Evolutionary conservation across 371 early-diverging fungal species (phyloP), one percentile per base, ranked within the genome.

Genomic region (Funneliformis caledonium): DNA sequence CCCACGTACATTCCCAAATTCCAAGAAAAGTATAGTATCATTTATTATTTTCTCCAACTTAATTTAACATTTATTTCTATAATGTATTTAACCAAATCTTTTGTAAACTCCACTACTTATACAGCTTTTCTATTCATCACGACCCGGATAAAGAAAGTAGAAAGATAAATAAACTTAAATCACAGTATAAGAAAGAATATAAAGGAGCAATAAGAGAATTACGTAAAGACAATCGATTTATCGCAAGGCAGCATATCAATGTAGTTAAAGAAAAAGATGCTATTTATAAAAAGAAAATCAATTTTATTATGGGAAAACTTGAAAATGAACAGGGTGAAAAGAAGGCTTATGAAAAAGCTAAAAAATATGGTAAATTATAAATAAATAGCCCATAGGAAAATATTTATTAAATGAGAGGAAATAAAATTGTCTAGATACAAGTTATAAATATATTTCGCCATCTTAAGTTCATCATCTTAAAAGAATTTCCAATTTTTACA

Each of bases 121-220:
- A 82, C 5, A 80, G 73, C 33, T 95, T 94, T 83, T 93, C 91
- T 42, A 76, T 95, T 80, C 93, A 94, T 82, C 92, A 93, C 81
- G 96, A 96, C 84, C 92, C 93, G 43, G 92, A 94, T 82, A 88
- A 91, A 77, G 95, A 94, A 69, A 90, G 92, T 75, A 87, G 91
- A 65, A 91, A 95, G 85, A 81, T 84, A n/a, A 87, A 88, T 80
- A 97, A 96, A 85, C 87, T 97, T 76, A 86, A 93, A 69, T 83
- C 89, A 8, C 93, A 95, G 87, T 85, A 93, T 86, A 95, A 94
- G 89, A 93, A 94, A 86, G 98, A 98, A 85, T 87, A 89, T 86
- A 95, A 96, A 87, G 97, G 98, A 22, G 97, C 97, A 4, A 88
- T 96, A 56, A 92, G 98, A 59, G 98, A 99, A 86, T 85, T 99